Evolutionary conservation across 2,329 filamentous ascomycete genomes (phyloP), one percentile per base, ranked within the genome.

Genomic region (Tolypocladium amazonense): DNA sequence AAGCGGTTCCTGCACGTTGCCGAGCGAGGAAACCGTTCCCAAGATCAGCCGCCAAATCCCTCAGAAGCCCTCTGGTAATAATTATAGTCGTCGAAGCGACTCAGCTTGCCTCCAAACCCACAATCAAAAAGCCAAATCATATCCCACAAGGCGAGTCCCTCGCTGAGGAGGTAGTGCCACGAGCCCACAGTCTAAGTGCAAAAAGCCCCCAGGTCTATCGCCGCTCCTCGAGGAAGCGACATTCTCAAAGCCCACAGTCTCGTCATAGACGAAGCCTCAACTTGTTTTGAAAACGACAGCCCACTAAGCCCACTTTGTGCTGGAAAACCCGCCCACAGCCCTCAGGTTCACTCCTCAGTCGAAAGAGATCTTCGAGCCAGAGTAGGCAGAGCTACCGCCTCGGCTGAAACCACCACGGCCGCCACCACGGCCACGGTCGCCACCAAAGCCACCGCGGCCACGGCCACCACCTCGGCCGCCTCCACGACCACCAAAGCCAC

Each of bases 341-440:
- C 77, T 79, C 76, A 69, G 70, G 68, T 67, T 65, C 70, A 65
- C 69, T 64, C 58, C 64, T 78, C 76, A 76, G 64, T 77, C 75
- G 73, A 90, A 90, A 65, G 85, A 89, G 72, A 85, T 86, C 86
- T 92, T 94, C 79, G 85, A 88, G 76, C 90, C 91, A 75, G 82
- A 78, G 69, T 75, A 77, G 59, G 73, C n/a, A 27, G 50, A 54
- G 30, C 30, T n/a, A 23, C 50, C 73, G 35, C 76, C 73, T 54
- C 76, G 70, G 62, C 81, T 76, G 63, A 83, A 78, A 58, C 81
- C 77, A 65, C 79, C 76, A 62, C 81, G 78, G 65, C 81, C 77
- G 60, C 79, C 76, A 62, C 82, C 78, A 61, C 81, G 74, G 63
- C 80, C 75, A 63, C 82, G 79, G 65, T 82, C 77, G 64, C 82